Conservation (phyloP, 495 filamentous ascomycete genomes). For the Collariella sp. region DNA sequence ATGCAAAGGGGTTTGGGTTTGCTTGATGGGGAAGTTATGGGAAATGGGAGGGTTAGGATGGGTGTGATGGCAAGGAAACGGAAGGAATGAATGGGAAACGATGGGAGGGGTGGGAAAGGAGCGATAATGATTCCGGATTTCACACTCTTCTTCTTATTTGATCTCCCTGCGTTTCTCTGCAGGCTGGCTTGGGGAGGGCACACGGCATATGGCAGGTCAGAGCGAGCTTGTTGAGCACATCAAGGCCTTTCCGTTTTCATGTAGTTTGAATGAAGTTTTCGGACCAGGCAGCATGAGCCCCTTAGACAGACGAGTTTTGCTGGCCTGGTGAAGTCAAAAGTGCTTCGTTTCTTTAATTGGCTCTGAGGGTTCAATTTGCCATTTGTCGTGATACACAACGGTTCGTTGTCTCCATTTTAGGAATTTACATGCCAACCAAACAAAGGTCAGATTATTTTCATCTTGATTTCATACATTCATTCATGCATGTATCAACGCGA, state of each 20-base stretch:
- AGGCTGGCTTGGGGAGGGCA: neutral
- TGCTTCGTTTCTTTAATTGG: neutral
- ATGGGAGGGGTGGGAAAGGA: neutral
- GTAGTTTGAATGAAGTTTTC: neutral
- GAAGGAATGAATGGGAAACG: neutral
- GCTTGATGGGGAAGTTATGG: conserved; percentile 21
- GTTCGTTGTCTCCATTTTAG: neutral
- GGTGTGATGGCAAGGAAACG: neutral
- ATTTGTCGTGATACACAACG: too few relatives aligned
- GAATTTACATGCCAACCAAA: too few relatives aligned
- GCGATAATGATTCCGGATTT: neutral
- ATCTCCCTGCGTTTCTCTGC: neutral
- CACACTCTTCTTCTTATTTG: neutral
- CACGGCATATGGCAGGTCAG: too few relatives aligned
- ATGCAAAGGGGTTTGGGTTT: conserved; percentile 88
- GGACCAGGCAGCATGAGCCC: neutral
- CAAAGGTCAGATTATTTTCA: neutral
- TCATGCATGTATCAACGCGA: conserved; percentile 9
- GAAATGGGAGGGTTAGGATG: neutral
- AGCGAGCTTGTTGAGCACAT: too few relatives aligned
- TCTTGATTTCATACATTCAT: conserved; percentile 11
- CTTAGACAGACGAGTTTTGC: neutral
- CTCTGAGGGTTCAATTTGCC: too few relatives aligned
- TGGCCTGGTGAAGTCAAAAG: neutral
- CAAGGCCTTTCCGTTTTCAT: neutral